A percentile compares a stretch with the other conserved stretches of the same genome.
Evolutionary conservation across 805 yeast genomes (phyloP).

Genomic region (Cyberlindnera suaveolens): DNA sequence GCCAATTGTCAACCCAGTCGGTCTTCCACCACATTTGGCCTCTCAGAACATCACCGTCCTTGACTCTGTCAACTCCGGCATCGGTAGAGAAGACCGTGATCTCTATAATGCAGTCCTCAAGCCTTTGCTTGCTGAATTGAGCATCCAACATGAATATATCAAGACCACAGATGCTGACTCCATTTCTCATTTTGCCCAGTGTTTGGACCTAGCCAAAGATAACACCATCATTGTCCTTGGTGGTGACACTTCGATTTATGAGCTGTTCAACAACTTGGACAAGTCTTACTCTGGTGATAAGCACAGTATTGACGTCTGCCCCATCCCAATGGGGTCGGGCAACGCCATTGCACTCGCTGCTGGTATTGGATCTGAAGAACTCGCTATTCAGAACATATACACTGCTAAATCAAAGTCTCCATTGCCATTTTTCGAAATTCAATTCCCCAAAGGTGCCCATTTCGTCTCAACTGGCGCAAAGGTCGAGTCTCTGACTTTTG

Average conservation of each 20-base stretch:
- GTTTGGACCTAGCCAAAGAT: constrained; percentile 17
- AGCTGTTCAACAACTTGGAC: constrained; percentile 52
- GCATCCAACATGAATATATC: constrained; percentile 33
- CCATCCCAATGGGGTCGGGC: constrained; percentile 80
- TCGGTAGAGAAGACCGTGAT: constrained; percentile 29
- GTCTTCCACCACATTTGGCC: constrained; percentile 8
- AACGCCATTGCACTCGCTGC: constrained; percentile 70
- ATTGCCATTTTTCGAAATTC: constrained; percentile 29
- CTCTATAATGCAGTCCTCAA: constrained; percentile 36
- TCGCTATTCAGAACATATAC: constrained; percentile 33
- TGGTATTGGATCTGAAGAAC: constrained; percentile 31
- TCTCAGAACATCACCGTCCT: constrained; percentile 20
- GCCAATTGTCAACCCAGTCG: not conserved
- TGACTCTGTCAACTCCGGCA: constrained; percentile 33
- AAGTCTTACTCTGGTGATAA: constrained; percentile 15
- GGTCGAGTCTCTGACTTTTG: constrained; percentile 24
- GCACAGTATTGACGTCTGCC: constrained; percentile 18
- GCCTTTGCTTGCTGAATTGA: constrained; percentile 40
- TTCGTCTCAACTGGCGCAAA: not conserved
- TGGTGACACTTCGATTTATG: constrained; percentile 84
- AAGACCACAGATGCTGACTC: constrained; percentile 35
- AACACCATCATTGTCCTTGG: constrained; percentile 57
- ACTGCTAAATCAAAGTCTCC: constrained; percentile 5
- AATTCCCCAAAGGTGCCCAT: constrained; percentile 23
- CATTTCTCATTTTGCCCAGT: constrained; percentile 34